These are phyloP conservation scores for Zygoascus bituminiphila DNA, from an alignment of 805 yeast genomes.

Conservation along the genomic window DNA sequence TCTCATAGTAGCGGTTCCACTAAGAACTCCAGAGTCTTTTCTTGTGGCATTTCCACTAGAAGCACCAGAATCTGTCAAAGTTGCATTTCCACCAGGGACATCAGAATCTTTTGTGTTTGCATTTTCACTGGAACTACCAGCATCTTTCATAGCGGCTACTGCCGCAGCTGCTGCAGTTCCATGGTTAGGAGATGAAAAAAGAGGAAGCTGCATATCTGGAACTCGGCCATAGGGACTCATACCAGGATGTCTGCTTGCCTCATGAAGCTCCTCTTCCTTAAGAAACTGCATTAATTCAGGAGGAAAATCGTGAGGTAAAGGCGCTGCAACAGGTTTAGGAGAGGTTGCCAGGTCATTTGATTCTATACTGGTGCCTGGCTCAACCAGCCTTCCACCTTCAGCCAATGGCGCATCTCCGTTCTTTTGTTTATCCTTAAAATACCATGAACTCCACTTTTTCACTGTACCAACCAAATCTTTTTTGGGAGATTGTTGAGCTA, in stretches of 20 bases:
- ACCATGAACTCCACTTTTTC: constrained; percentile 24
- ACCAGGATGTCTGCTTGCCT: not conserved
- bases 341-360: not conserved
- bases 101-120: not conserved
- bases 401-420: not conserved
- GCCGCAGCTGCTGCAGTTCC: not conserved
- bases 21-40: not conserved
- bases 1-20: not conserved
- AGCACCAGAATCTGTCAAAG: not conserved
- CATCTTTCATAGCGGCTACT: not conserved
- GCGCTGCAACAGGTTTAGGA: constrained; percentile 15
- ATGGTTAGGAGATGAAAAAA: not conserved
- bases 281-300: constrained; percentile 20
- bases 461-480: constrained; percentile 18
- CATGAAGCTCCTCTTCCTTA: constrained; percentile 5
- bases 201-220: constrained; percentile 20
- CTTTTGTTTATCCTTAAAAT: constrained; percentile 16
- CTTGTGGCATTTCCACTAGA: not conserved
- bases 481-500: not conserved
- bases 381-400: not conserved
- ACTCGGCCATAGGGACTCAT: constrained; percentile 17
- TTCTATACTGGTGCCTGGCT: not conserved
- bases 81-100: not conserved
- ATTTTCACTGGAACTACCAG: not conserved
- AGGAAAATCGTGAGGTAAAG: constrained; percentile 23